phyloP scores from a whole-genome alignment of 257 asterid genomes.

The Solanum sitiens region DNA sequence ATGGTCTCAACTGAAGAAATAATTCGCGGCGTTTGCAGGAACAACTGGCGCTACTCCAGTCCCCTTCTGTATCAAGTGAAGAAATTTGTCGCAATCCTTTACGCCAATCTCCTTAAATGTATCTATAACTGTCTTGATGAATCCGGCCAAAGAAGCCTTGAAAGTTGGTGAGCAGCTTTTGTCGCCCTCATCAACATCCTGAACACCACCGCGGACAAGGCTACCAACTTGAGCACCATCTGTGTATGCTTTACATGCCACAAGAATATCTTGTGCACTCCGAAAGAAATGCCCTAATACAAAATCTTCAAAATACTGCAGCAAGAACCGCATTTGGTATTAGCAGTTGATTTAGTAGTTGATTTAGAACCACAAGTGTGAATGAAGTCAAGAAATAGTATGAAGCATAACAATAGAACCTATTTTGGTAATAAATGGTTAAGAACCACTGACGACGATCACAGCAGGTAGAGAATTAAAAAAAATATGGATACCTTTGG shows the following conservation, averaged over 20 bases:
- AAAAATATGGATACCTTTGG: conserved; percentile 52
- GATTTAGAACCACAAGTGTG: neutral
- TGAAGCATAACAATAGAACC: neutral
- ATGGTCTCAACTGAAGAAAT: neutral
- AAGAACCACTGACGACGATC: neutral
- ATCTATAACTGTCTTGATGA: conserved; percentile 33
- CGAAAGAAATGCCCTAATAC: conserved; percentile 60
- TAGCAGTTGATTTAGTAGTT: neutral
- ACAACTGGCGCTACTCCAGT: neutral
- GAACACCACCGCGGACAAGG: conserved; percentile 69
- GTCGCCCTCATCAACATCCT: conserved; percentile 62
- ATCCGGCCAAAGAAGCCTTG: conserved; percentile 23
- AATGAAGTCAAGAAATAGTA: neutral
- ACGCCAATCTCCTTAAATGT: conserved; percentile 45
- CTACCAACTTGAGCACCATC: conserved; percentile 93
- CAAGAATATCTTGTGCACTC: conserved; percentile 46
- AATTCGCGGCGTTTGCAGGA: neutral
- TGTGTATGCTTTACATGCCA: conserved; percentile 66
- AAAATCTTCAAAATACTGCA: conserved; percentile 78
- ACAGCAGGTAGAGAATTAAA: neutral
- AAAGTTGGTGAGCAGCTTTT: conserved; percentile 59
- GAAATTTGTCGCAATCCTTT: conserved; percentile 54
- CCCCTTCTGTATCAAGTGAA: conserved; percentile 11
- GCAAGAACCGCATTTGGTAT: neutral
- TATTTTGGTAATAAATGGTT: neutral